Evolutionary conservation across 2,329 filamentous ascomycete genomes (phyloP).

Genomic region (Colletotrichum sp.): DNA sequence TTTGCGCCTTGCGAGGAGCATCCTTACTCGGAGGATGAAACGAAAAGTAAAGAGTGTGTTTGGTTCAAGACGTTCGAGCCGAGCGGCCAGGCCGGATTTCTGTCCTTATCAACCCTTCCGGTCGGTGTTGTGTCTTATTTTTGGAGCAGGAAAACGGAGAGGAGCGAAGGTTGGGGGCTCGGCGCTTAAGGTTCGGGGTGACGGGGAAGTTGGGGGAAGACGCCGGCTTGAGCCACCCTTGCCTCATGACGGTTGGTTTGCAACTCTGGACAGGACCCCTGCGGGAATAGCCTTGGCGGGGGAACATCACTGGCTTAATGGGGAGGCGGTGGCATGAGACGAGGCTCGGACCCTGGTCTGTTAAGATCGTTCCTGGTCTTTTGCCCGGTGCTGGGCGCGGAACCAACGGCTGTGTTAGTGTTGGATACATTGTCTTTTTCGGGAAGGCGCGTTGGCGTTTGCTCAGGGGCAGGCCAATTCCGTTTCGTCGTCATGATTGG

Average conservation of each 20-base stretch:
- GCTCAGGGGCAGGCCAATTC: not conserved
- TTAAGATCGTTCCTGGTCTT: not conserved
- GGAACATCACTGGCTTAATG: not conserved
- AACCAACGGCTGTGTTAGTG: not conserved
- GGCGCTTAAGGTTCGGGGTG: not conserved
- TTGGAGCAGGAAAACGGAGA: not conserved
- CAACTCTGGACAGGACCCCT: not conserved
- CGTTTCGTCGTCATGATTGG: not conserved
- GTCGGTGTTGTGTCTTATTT: not conserved
- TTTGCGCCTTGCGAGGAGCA: not conserved
- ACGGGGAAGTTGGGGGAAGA: not conserved
- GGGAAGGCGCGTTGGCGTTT: not conserved
- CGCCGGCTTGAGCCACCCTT: not conserved
- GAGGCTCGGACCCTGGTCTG: not conserved
- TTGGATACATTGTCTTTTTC: not conserved
- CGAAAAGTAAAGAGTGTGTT: accelerated
- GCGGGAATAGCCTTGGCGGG: not conserved
- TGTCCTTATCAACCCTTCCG: not conserved
- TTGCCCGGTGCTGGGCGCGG: too few relatives aligned
- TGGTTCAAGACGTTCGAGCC: conserved; percentile 31
- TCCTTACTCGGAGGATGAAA: not conserved
- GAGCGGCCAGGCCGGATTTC: not conserved
- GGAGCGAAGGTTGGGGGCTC: not conserved
- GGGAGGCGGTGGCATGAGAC: not conserved
- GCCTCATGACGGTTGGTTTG: not conserved